A percentile compares a stretch with the other conserved stretches of the same genome.
Conservation (phyloP, 2,329 filamentous ascomycete genomes). For the Fusarium sp. region DNA sequence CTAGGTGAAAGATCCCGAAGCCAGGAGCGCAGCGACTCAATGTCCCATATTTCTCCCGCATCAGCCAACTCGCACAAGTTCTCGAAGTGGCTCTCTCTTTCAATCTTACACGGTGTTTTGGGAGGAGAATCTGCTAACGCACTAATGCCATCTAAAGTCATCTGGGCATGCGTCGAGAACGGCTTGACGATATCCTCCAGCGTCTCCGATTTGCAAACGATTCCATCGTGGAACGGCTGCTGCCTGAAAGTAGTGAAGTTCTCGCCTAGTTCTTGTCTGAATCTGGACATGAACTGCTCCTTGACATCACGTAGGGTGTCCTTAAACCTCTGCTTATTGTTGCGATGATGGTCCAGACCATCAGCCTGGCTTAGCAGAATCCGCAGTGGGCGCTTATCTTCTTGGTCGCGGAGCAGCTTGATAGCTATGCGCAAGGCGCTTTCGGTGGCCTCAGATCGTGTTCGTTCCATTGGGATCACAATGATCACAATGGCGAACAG, state of each 20-base stretch:
- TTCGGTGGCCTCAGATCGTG: neutral
- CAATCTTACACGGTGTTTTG: neutral
- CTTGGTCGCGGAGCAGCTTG: neutral
- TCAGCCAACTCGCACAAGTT: constrained; percentile 5
- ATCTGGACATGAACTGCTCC: neutral
- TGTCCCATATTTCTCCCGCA: constrained; percentile 4
- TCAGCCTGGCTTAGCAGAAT: neutral
- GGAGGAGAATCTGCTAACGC: neutral
- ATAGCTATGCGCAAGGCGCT: neutral
- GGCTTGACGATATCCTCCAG: constrained; percentile 3
- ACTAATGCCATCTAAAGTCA: neutral
- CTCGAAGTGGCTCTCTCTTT: neutral
- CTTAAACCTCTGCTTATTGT: neutral
- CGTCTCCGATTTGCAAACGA: neutral
- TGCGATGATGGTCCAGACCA: neutral
- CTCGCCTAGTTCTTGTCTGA: neutral
- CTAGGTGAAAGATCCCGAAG: neutral
- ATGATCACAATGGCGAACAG: neutral
- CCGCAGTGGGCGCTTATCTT: neutral
- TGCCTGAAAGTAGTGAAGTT: neutral
- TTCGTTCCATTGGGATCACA: constrained; percentile 1
- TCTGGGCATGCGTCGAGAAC: neutral
- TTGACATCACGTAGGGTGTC: neutral
- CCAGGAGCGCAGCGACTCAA: constrained; percentile 6
- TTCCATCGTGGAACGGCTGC: neutral